Evolutionary conservation across 345 rosid genomes (phyloP), one percentile per base, ranked within the genome.

Genomic region (Brassica rapa): DNA sequence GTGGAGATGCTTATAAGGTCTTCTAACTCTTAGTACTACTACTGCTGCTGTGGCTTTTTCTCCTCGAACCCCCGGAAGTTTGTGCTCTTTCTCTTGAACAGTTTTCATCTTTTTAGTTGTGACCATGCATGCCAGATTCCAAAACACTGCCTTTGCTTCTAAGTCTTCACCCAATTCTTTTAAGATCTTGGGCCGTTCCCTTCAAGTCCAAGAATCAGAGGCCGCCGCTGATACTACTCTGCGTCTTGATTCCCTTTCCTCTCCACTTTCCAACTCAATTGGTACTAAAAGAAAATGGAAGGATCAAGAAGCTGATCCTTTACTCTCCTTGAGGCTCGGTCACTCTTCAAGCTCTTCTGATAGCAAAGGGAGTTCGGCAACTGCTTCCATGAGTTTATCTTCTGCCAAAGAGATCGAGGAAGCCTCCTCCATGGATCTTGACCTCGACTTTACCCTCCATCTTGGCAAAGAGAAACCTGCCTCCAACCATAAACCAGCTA

Each of bases 361-460:
- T 79, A 93, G 96, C 81, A 91, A 91, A 83, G 97, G 86, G 64
- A 93, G 98, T 83, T 87, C 97, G 1, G 88, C 87, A 62, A 90
- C 96, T 78, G 93, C 86, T 76, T 87, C 88, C 83, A 87, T 89
- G 49, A 82, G 87, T 39, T 79, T 84, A 74, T 91, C 97, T 66
- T 87, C 97, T 9, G 86, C 92, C 55, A 94, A 89, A 85, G 98
- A 91, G 86, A 87, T 84, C 51, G 97, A 91, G 19, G 99, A 88
- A 70, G 98, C 87, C 80, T 91, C 94, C 19, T 88, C 97, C 0
- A 87, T 88, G 94, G 94, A 89, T 84, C 84, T 91, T 74, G 97
- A 92, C 32, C 83, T 94, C 66, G 89, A 93, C 66, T 95, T 93
- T 79, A 62, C 84, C 68, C 96, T 95, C 67, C 93, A 88, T 86